Evolutionary conservation across 2,329 filamentous ascomycete genomes (phyloP), one percentile per base, ranked within the genome.

Genomic region (Phyllosticta ampelicida): DNA sequence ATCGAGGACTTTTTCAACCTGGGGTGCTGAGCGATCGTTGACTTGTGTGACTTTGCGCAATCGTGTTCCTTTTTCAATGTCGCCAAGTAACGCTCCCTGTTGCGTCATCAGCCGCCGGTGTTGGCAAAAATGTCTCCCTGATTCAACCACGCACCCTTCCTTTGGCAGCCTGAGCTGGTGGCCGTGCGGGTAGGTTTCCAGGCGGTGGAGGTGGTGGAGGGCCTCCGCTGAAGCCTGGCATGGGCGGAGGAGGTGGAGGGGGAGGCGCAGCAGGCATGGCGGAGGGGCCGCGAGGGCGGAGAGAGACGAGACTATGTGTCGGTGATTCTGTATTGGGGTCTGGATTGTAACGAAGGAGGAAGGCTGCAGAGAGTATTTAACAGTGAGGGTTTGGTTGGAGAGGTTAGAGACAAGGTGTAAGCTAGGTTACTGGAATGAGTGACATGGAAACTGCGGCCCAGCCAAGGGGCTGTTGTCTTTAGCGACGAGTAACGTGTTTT

Each of bases 21-120:
- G 66, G 0, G 92, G 92, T 8, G 89, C 89, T 20, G 91, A 96
- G 72, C 92, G 86, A 72, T 97, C 92, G 74, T 97, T 96, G 64
- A 91, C 89, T 58, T 90, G 86, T 29, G 89, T 69, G 58, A 77
- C 80, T 73, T 96, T 96, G 74, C 87, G 96, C 60, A 97, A 79
- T 61, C 78, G 76, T 64, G 76, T 80, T 63, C 92, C 94, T 72
- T 95, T 95, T 64, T 78, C 77, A 65, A 99, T 99, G 72, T 97
- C 92, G 67, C 84, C 81, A 51, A 97, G 82, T 36, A 99, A 80
- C 57, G 92, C 91, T 65, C 86, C 86, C 92, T 97, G 66, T 51
- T 13, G 21, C 60, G 51, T 60, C 29, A 50, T 60, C 51, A 60
- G 54, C 21, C 49, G 52, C n/a, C 26, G 50, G 18, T 30, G 48